A percentile compares a stretch with the other conserved stretches of the same genome.
Evolutionary conservation across 2,329 filamentous ascomycete genomes (phyloP).

Genomic region (Cercospora berteroae): DNA sequence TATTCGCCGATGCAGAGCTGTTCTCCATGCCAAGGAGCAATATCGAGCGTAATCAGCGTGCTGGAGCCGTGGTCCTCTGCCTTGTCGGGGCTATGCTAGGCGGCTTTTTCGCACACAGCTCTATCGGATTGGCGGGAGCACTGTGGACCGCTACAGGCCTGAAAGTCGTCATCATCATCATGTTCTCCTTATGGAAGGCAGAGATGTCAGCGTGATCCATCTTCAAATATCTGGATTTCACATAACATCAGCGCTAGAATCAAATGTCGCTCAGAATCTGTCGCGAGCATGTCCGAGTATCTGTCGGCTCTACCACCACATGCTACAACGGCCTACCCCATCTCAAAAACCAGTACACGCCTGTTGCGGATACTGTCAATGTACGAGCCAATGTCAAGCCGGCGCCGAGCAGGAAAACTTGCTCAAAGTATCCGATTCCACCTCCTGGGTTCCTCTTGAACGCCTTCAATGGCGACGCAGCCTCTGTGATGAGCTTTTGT

Average conservation of each 20-base stretch:
- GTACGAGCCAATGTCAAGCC: constrained; percentile 34
- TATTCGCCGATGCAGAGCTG: constrained; percentile 66
- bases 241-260: background rate
- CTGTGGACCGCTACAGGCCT: constrained; percentile 49
- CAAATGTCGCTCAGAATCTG: background rate
- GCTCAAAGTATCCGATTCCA: constrained; percentile 41
- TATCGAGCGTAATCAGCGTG: constrained; percentile 54
- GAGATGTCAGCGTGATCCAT: constrained; percentile 25
- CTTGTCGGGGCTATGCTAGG: constrained; percentile 55
- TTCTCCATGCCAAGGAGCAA: constrained; percentile 44
- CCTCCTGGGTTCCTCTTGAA: constrained; percentile 40
- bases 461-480: constrained; percentile 27
- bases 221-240: background rate
- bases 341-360: constrained; percentile 23
- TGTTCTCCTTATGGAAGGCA: constrained; percentile 45
- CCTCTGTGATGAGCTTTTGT: constrained; percentile 26
- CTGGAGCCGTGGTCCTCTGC: constrained; percentile 52
- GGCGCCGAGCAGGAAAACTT: constrained; percentile 40
- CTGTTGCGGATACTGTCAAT: constrained; percentile 22
- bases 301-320: background rate
- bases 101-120: constrained; percentile 55
- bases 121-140: constrained; percentile 51
- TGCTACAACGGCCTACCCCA: constrained; percentile 13
- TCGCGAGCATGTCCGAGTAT: background rate
- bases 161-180: constrained; percentile 41